Evolutionary conservation across 1,284 basidiomycete genomes (phyloP), one percentile per base, ranked within the genome.

Genomic region (Paramarasmius palmivorus): DNA sequence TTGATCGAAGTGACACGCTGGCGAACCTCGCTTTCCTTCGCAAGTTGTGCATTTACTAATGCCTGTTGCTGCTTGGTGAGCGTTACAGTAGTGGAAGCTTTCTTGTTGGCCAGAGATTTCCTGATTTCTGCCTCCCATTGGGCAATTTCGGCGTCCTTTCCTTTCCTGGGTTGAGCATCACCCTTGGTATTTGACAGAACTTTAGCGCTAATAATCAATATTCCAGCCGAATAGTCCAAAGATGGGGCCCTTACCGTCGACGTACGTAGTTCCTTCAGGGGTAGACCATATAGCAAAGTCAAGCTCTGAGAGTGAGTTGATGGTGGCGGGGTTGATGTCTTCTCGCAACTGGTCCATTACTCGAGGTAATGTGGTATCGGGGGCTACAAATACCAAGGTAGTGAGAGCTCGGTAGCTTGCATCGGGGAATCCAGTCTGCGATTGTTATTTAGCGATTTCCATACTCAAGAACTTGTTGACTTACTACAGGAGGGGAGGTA

Each of bases 51-150:
- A 45, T 88, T 79, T 5, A 97, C 82, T 3, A 92, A 77, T 0
- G 84, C 86, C 59, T 90, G 85, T 54, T 96, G 92, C 59, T 90
- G 86, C 66, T 95, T 97, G 1, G 90, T 92, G 2, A 97, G 68
- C 4, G 79, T 78, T 4, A 73, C 70, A 1, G 75, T 63, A 1
- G 72, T 29, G 0, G 77, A 69, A 1, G 73, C 71, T 64, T 85
- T 90, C 73, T 95, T 95, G 57, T 74, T 83, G 6, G 90, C 89
- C 0, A 97, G 75, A 0, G 88, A 85, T 61, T 90, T 88, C 9
- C 94, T 83, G n/a, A 96, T 75, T 59, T 98, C 93, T 26, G 87
- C 88, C 60, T 98, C 95, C 95, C 95, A 98, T 63, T 92, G 88
- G 12, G 91, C 87, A 23, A 95, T 88, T 41, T 92, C 92, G 12